Base-by-base conservation (phyloP, 306 rosid species). In the Morella rubra region DNA sequence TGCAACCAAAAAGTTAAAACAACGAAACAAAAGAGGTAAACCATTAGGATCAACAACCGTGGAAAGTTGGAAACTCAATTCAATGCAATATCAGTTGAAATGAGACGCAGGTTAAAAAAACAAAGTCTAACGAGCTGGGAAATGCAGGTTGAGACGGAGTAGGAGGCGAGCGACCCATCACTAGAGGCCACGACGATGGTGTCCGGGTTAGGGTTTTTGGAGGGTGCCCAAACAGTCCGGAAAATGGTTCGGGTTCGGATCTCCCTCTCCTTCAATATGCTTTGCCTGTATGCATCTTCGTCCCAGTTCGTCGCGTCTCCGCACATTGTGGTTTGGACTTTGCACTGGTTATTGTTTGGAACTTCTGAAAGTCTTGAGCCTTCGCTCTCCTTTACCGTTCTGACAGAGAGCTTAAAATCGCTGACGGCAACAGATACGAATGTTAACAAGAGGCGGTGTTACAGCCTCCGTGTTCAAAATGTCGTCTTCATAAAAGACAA, bases 261-360 rank as follows among this genome's bases (percentile, higher is more conserved):
- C 62, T 92, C 95, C 47, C 90, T 77, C 65, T 94, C 95, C 76
- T 89, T 89, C 24, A 86, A 55, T 32, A 94, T 81, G 81, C 73
- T 72, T 84, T 88, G 96, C 44, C 92, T 86, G 87, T 94, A 94
- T 9, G 76, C 82, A 56, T 88, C 85, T 83, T 94, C 97, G 86
- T 92, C 90, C 98, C 98, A 94, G 85, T 83, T 89, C 19, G 88
- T 94, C 24, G 95, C 96, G 88, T 94, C 93, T 18, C 87, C 95
- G 66, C 71, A 45, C 96, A 92, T 90, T 73, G 83, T 44, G 44
- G 40, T 14, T 9, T 22, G 16, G 32, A 27, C 4, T 24, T 18
- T 7, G 20, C 8, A 32, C 40, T 22, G 18, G 8, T n/a, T 7
- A 0, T 53, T 53, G 58, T 53, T 53, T 53, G 5, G 9, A 22